Conservation (phyloP, 371 early-diverging fungal species). For the Antonospora locustae region DNA sequence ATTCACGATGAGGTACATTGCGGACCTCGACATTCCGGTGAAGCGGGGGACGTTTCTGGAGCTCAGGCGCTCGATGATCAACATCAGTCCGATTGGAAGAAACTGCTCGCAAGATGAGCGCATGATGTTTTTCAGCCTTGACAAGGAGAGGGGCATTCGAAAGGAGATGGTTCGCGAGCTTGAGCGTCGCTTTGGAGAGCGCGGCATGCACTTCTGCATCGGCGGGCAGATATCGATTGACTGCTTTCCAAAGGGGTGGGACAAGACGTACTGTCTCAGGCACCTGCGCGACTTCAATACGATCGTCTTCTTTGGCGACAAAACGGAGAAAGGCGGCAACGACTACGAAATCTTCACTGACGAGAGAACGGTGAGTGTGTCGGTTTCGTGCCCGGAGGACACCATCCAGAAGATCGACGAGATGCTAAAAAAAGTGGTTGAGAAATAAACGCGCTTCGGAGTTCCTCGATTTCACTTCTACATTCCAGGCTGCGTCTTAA, state of each 20-base stretch:
- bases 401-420: constrained; percentile 70
- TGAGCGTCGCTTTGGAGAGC: constrained; percentile 69
- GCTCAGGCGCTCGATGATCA: constrained; percentile 96
- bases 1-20: constrained; percentile 77
- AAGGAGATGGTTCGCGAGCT: constrained; percentile 69
- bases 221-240: constrained; percentile 99
- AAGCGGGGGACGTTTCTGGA: constrained; percentile 90
- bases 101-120: constrained; percentile 82
- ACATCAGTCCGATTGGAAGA: constrained; percentile 92
- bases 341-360: constrained; percentile 91
- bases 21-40: constrained; percentile 57
- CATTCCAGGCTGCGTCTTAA: no score
- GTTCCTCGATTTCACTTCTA: no score
- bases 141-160: constrained; percentile 62
- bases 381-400: constrained; percentile 73
- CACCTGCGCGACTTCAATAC: constrained; percentile 72
- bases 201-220: constrained; percentile 78
- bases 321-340: constrained; percentile 89
- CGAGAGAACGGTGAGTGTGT: constrained; percentile 67
- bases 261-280: constrained; percentile 73
- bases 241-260: constrained; percentile 95
- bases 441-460: no score
- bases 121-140: constrained; percentile 75
- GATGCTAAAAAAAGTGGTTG: constrained; percentile 53
- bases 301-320: constrained; percentile 98